These are phyloP conservation scores for Geotrichum ghanense DNA, from an alignment of 805 yeast species.

Conservation along the genomic window DNA sequence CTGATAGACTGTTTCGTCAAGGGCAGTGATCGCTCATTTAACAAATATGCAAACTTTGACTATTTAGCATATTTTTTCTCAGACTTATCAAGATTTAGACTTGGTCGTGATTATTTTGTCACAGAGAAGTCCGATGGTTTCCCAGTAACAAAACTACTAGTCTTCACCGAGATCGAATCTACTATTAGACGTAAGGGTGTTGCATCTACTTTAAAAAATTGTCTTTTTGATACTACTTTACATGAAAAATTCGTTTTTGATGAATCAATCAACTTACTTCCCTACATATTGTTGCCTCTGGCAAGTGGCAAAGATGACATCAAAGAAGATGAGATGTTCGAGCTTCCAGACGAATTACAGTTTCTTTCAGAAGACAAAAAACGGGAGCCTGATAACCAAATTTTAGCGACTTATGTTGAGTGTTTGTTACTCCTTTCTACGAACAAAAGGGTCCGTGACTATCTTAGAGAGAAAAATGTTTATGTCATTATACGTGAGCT, in stretches of 20 bases:
- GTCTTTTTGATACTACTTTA: slow-evolving; percentile 64
- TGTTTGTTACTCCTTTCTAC: slow-evolving; percentile 70
- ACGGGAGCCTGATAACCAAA: slow-evolving; percentile 60
- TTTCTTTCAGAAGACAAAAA: slow-evolving; percentile 61
- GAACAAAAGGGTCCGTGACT: slow-evolving; percentile 60
- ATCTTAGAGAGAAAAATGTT: slow-evolving; percentile 67
- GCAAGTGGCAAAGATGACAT: slow-evolving; percentile 65
- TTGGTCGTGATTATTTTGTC: slow-evolving; percentile 57
- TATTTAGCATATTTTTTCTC: slow-evolving; percentile 83
- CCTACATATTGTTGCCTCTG: slow-evolving; percentile 71
- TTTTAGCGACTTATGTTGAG: slow-evolving; percentile 64
- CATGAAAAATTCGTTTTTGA: slow-evolving; percentile 53
- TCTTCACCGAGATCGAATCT: slow-evolving; percentile 69
- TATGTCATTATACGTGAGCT: slow-evolving; percentile 81
- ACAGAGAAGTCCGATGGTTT: slow-evolving; percentile 66
- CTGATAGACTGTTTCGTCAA: slow-evolving; percentile 83
- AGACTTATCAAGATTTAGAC: slow-evolving; percentile 63
- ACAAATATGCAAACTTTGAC: slow-evolving; percentile 65
- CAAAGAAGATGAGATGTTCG: slow-evolving; percentile 75
- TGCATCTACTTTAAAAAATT: slow-evolving; percentile 83
- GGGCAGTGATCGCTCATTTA: slow-evolving; percentile 62
- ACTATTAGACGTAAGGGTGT: slow-evolving; percentile 82
- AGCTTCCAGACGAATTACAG: slow-evolving; percentile 82
- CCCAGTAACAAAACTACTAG: slow-evolving; percentile 71
- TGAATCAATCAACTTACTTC: slow-evolving; percentile 59